These are phyloP conservation scores for Schizophyllum commune DNA, from an alignment of 1,284 basidiomycete species.

Conservation along the genomic window DNA sequence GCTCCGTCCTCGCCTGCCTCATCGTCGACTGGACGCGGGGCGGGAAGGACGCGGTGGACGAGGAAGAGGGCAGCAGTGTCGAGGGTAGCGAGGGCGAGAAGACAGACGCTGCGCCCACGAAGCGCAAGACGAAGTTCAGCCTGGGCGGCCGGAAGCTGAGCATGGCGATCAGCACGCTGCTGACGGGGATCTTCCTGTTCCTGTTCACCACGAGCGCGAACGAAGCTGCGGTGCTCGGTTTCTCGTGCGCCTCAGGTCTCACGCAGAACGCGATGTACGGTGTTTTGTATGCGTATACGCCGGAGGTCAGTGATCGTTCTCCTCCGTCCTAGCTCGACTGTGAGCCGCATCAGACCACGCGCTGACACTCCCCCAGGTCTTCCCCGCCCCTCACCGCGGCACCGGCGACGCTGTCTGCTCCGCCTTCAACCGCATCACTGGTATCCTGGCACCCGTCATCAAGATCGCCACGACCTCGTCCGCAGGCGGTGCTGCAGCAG, in stretches of 20 bases:
- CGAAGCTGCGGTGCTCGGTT: conserved; percentile 38
- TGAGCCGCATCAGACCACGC: no score
- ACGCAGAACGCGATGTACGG: conserved; percentile 54
- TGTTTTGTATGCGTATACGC: conserved; percentile 53
- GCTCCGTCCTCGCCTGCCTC: conserved; percentile 46
- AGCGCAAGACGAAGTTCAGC: conserved; percentile 6
- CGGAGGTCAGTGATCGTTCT: conserved; percentile 28
- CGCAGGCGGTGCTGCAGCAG: conserved; percentile 17
- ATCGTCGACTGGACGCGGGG: conserved; percentile 44
- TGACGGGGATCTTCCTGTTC: conserved; percentile 53
- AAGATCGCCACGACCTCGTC: conserved; percentile 35
- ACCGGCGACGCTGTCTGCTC: conserved; percentile 56
- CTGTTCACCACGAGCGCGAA: conserved; percentile 50
- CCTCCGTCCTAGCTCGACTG: no score
- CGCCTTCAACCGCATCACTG: conserved; percentile 46
- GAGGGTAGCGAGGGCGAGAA: no score
- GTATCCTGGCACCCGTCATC: conserved; percentile 50
- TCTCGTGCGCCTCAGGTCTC: conserved; percentile 44
- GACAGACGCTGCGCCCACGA: no score
- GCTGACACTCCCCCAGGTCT: conserved; percentile 15
- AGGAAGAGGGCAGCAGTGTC: not conserved
- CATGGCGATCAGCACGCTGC: conserved; percentile 39
- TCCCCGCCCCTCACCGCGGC: conserved; percentile 56
- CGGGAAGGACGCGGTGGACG: no score
- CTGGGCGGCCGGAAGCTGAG: conserved; percentile 45